A percentile compares a stretch with the other conserved stretches of the same genome.
phyloP scores from a whole-genome alignment of 176 grass and related monocot genomes.

The Avena atlantica region DNA sequence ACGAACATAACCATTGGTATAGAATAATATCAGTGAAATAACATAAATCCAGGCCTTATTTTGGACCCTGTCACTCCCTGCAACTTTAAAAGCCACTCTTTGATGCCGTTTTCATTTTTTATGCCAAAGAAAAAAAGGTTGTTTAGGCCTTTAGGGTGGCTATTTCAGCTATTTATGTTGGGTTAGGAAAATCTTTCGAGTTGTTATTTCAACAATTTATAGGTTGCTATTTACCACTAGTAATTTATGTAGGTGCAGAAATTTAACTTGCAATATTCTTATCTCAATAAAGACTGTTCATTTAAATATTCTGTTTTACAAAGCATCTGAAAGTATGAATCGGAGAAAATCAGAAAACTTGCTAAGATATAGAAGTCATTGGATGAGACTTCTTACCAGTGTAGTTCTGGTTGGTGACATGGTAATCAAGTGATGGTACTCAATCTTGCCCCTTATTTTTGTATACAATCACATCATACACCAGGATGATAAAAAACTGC shows the following conservation, averaged over 20 bases:
- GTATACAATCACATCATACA: background rate
- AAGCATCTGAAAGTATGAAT: conserved; percentile 1
- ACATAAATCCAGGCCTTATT: background rate
- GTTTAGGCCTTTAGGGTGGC: background rate
- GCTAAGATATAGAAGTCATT: background rate
- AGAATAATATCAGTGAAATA: background rate
- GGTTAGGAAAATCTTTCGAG: background rate
- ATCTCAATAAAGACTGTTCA: background rate
- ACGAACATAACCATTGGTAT: background rate
- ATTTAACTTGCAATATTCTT: conserved; percentile 7
- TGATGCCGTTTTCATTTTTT: background rate
- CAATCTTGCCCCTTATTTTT: conserved; percentile 21
- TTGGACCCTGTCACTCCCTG: background rate
- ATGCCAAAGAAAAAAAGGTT: background rate
- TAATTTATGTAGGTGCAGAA: background rate
- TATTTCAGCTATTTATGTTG: background rate
- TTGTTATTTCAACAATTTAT: background rate
- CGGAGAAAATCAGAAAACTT: background rate
- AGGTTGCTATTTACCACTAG: background rate
- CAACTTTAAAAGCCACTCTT: background rate
- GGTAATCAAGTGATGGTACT: background rate
- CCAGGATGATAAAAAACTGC: background rate
- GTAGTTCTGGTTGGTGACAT: conserved; percentile 1
- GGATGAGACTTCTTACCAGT: conserved; percentile 11
- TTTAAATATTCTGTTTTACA: background rate